Conservation (phyloP, 768 basidiomycete genomes). For the Phaeotremella skinneri region DNA sequence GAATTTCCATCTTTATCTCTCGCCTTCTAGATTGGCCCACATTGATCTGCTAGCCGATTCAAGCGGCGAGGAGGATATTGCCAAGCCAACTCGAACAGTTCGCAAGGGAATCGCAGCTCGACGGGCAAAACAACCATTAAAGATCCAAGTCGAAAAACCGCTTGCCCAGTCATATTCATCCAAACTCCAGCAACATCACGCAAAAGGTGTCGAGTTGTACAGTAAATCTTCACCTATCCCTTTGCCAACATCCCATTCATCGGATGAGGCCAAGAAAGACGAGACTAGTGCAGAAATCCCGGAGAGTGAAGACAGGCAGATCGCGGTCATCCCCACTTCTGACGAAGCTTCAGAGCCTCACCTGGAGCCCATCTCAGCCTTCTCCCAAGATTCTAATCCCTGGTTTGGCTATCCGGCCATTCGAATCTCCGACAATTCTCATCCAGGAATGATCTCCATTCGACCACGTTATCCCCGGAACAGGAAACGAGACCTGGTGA, state of each 20-base stretch:
- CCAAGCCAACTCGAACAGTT: not conserved
- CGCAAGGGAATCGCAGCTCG: not conserved
- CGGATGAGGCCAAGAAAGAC: too few relatives aligned
- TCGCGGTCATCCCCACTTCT: not conserved
- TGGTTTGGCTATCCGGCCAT: conserved; percentile 51
- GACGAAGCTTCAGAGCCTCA: not conserved
- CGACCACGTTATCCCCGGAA: conserved; percentile 41
- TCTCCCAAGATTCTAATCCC: conserved; percentile 40
- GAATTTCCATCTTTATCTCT: conserved; percentile 49
- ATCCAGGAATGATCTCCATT: conserved; percentile 13
- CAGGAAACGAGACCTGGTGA: conserved; percentile 49
- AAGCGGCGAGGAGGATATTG: conserved; percentile 30
- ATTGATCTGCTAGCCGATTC: conserved; percentile 41
- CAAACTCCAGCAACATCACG: conserved; percentile 41
- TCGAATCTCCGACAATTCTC: conserved; percentile 16
- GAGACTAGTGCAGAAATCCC: not conserved
- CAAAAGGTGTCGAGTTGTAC: conserved; percentile 25
- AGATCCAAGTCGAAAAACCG: not conserved
- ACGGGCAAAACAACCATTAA: not conserved
- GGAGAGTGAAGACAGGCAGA: not conserved
- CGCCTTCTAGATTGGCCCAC: conserved; percentile 44
- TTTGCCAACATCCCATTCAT: conserved; percentile 3
- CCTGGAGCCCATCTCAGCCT: conserved; percentile 31
- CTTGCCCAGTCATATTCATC: conserved; percentile 33
- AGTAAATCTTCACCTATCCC: conserved; percentile 4